Conservation (phyloP, 306 rosid genomes). For the Erythrophleum fordii region DNA sequence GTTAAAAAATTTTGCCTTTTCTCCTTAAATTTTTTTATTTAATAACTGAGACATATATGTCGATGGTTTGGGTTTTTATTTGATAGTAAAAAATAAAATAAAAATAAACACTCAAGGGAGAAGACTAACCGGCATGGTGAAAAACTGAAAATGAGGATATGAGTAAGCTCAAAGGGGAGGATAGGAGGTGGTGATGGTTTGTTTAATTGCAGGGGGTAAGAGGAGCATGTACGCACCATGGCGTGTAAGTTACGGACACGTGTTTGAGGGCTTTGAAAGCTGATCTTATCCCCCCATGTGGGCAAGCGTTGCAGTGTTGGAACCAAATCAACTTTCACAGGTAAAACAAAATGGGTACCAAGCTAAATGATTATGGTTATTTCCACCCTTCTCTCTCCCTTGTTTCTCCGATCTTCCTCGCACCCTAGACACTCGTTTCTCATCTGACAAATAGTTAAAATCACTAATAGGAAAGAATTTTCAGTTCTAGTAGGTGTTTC, state of each 20-base stretch:
- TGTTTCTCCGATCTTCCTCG: background rate
- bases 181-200: background rate
- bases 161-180: background rate
- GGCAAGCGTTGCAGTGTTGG: conserved; percentile 36
- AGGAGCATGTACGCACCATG: conserved; percentile 39
- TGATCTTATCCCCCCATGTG: conserved; percentile 55
- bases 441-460: background rate
- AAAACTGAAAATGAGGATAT: conserved; percentile 27
- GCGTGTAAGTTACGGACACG: conserved; percentile 56
- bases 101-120: background rate
- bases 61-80: background rate
- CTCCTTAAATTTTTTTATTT: background rate
- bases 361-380: conserved; percentile 32
- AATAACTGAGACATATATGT: background rate
- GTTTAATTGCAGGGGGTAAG: conserved; percentile 40
- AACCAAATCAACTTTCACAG: conserved; percentile 49
- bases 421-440: background rate
- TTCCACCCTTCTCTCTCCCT: conserved; percentile 17
- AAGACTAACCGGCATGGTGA: conserved; percentile 9
- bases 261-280: conserved; percentile 50
- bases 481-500: background rate
- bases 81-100: background rate
- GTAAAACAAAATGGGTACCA: conserved; percentile 44
- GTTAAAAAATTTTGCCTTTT: background rate
- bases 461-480: background rate